These are phyloP conservation scores for Paramecium sonneborni DNA, from an alignment of 73 alveolate genomes.

Conservation along the genomic window DNA sequence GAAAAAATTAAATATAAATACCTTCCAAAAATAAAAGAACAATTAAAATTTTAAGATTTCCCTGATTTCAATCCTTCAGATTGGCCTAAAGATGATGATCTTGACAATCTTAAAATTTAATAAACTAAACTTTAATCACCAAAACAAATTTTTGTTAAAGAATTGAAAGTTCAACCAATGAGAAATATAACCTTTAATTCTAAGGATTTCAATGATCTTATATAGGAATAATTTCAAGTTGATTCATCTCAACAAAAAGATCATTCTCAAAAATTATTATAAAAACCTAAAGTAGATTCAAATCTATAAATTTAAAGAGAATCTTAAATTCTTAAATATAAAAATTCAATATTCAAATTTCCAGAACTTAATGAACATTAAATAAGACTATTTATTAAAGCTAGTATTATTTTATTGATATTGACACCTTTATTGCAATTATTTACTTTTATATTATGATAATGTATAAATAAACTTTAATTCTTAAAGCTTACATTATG, in stretches of 20 bases:
- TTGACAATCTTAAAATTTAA: not conserved
- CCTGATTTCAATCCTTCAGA: not conserved
- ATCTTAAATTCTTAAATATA: not conserved
- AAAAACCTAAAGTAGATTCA: not conserved
- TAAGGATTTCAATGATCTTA: not conserved
- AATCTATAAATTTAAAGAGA: not conserved
- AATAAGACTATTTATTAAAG: not conserved
- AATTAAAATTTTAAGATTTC: not conserved
- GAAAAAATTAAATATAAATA: not conserved
- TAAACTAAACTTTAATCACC: not conserved
- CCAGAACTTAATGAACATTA: not conserved
- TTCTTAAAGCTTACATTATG: not conserved
- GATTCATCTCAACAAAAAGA: not conserved
- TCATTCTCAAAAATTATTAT: not conserved
- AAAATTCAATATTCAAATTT: not conserved
- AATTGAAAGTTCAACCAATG: not conserved
- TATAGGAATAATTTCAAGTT: not conserved
- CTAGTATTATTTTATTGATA: not conserved
- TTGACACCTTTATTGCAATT: not conserved
- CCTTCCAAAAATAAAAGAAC: not conserved
- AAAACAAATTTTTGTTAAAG: not conserved
- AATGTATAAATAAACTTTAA: not conserved
- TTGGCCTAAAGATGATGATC: not conserved
- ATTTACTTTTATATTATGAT: not conserved
- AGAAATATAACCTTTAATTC: not conserved